These are phyloP conservation scores for Hypoxylon sp. DNA, from an alignment of 2,329 filamentous ascomycete species.

Conservation along the genomic window DNA sequence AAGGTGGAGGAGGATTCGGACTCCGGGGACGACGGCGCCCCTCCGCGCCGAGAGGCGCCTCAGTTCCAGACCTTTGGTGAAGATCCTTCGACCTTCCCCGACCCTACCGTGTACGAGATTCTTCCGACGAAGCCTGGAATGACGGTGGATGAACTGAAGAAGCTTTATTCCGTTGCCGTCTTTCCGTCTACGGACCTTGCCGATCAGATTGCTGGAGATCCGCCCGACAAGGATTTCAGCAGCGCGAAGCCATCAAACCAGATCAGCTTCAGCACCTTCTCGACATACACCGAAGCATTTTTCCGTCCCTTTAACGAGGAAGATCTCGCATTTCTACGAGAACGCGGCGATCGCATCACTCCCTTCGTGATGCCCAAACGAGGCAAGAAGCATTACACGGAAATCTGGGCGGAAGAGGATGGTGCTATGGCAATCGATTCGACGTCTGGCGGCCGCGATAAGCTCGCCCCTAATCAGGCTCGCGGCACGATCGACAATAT, in stretches of 20 bases:
- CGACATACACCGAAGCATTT: constrained; percentile 90
- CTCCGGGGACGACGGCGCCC: constrained; percentile 67
- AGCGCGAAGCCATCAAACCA: constrained; percentile 93
- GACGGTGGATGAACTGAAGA: constrained; percentile 83
- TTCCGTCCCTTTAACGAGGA: constrained; percentile 91
- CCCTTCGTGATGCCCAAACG: constrained; percentile 88
- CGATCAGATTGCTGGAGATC: constrained; percentile 85
- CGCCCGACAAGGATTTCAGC: constrained; percentile 95
- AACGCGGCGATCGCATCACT: constrained; percentile 82
- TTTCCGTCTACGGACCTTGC: constrained; percentile 84
- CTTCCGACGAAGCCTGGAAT: constrained; percentile 76
- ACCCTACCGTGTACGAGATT: constrained; percentile 95
- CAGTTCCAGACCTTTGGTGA: constrained; percentile 90
- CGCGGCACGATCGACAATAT: constrained; percentile 87
- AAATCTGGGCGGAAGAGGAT: constrained; percentile 95
- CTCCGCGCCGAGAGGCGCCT: constrained; percentile 70
- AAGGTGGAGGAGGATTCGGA: constrained; percentile 59
- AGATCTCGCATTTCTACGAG: constrained; percentile 89
- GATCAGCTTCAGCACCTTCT: constrained; percentile 92
- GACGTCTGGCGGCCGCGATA: constrained; percentile 67
- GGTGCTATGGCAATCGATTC: constrained; percentile 78
- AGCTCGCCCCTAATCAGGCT: constrained; percentile 79
- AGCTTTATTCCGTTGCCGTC: constrained; percentile 84
- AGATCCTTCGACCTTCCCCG: constrained; percentile 87
- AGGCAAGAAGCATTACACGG: constrained; percentile 84